Evolutionary conservation across 495 filamentous ascomycete species (phyloP), one percentile per base, ranked within the genome.

Genomic region (Acidomyces sp.): DNA sequence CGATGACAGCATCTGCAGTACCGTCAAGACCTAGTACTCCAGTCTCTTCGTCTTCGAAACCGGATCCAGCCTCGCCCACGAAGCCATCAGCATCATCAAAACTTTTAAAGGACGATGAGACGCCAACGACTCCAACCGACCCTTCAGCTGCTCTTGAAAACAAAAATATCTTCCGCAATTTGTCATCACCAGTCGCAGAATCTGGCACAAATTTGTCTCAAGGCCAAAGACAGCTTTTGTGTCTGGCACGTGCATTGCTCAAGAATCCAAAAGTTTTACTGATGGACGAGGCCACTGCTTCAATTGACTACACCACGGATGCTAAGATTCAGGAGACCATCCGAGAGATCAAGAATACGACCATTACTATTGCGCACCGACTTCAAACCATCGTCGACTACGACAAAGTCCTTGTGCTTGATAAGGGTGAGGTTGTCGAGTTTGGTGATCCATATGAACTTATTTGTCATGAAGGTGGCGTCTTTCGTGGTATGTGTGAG

Each of bases 221-320:
- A 64, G 92, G 92, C 27, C 92, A 99, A 55, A 74, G 82, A 5
- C 92, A 99, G 61, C 81, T 99, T 11, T 69, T 99, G 31, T 99
- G 92, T 52, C 78, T 99, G 12, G 92, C 92, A 2, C 79, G 92
- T 15, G 92, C 92, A 0, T 70, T 99, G 32, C 80, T 99, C 52
- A 95, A 87, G 65, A 73, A 72, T 22, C 90, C 92, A 0, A 82
- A 78, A 30, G 90, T 99, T 13, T 65, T 99, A 3, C 79, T 99
- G 56, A 96, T 99, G 90, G 92, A 99, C 61, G 92, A 99, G 66
- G 92, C 92, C 13, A 99, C 92, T 4, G 92, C 90, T 0, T 93
- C 85, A 1, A 96, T 99, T 56, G 92, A 99, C 67, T 96, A 96
- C 61, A 77, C 76, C 24, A 99, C 90, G 12, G 92, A 99, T 54